Evolutionary conservation across 176 grass and related monocot genomes (phyloP), one percentile per base, ranked within the genome.

Genomic region (Bolboschoenus planiculmis): DNA sequence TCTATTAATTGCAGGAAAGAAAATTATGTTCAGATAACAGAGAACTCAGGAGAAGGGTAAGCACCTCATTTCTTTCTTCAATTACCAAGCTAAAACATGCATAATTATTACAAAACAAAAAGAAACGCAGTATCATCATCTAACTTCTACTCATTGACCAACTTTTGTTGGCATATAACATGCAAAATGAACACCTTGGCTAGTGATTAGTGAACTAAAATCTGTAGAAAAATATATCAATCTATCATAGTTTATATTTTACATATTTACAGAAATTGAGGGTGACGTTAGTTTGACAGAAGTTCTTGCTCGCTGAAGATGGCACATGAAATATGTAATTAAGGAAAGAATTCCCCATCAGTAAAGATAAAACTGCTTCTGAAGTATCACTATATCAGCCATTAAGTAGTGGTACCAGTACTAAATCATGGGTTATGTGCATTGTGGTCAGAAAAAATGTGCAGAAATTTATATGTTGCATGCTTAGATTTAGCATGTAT

Each of bases 1-100:
- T 78, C 79, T 58, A 74, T 84, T 61, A 21, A 65, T 83, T 80
- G 61, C 85, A 99, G 96, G 92, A 93, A 33, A 92, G 92, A 87
- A 88, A 95, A 86, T 78, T 95, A 35, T 84, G 83, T 67, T 89
- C 92, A 85, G 87, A 93, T 40, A 99, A 99, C 57, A 95, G 87
- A 71, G 88, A 88, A 78, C 92, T 99, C 40, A 85, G 82, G 78
- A 90, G 84, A 90, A 95, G 90, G 87, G 96, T 95, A 90, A 83
- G 86, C 44, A 67, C 1, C 1, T 56, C 43, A 36, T 47, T 81
- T 35, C 72, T 68, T 85, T 78, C 26, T 81, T 66, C 30, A 20
- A 2, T 56, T 29, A 58, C 2, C 50, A 30, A 53, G 34, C 33
- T 35, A 34, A 79, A 79, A 34, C 76, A 56, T 79, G 47, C 26